Base-by-base conservation (phyloP, 345 rosid species). In the Bretschneidera sinensis region DNA sequence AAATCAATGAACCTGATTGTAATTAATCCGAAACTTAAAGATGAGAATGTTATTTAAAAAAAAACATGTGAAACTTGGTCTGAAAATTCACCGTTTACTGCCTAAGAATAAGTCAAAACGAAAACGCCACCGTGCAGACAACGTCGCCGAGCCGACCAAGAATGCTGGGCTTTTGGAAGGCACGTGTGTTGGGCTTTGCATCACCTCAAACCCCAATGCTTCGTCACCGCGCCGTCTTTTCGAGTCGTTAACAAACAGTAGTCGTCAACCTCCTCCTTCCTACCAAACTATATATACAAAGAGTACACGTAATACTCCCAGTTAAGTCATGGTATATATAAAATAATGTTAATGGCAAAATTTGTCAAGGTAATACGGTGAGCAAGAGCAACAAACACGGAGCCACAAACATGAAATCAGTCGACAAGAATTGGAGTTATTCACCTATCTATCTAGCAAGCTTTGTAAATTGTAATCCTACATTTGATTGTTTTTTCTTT, bases 61-160 rank as follows among this genome's bases (percentile, higher is more conserved):
- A n/a, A n/a, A n/a, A n/a, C n/a, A n/a, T n/a, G n/a, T n/a, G n/a
- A n/a, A n/a, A n/a, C n/a, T n/a, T n/a, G n/a, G n/a, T n/a, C n/a
- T n/a, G n/a, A n/a, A n/a, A n/a, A n/a, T n/a, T n/a, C n/a, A n/a
- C n/a, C n/a, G n/a, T n/a, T n/a, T n/a, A n/a, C n/a, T n/a, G n/a
- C n/a, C n/a, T n/a, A 51, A 11, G 9, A 31, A 0, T n/a, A 11
- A 51, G 20, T 43, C 57, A 25, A n/a, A 9, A 17, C 17, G 2
- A 5, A 25, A 21, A 35, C 6, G 23, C 19, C 21, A 22, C 17
- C 34, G 49, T 7, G 33, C 7, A 45, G 62, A 52, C 64, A 57
- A 23, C 52, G 71, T 60, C 59, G 35, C 17, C 10, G 64, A 13
- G 25, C 24, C 55, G 19, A 57, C 50, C 64, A 55, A 72, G 64